phyloP scores from a whole-genome alignment of 139 green algal species.

The Zygnema circumcarinatum region DNA sequence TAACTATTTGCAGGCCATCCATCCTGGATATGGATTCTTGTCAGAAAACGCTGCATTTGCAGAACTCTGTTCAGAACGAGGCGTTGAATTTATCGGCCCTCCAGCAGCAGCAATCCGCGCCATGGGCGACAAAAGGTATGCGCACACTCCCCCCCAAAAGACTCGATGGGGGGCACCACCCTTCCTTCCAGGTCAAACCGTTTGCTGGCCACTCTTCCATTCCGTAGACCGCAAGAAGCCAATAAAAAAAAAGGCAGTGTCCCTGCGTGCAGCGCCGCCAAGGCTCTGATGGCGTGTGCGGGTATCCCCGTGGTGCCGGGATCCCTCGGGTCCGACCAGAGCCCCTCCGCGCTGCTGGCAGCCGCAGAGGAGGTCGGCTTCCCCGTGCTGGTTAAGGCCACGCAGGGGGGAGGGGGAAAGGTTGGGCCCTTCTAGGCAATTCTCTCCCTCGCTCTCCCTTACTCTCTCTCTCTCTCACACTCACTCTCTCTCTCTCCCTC shows the following conservation, averaged over 20 bases:
- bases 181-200: no score
- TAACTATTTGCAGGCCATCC: conserved; percentile 62
- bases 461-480: neutral
- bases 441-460: conserved; percentile 5
- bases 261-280: conserved; percentile 29
- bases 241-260: no score
- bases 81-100: conserved; percentile 64
- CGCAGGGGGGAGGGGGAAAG: conserved; percentile 83
- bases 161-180: no score
- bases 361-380: conserved; percentile 74
- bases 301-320: conserved; percentile 89
- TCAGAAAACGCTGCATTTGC: conserved; percentile 84
- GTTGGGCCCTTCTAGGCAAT: neutral
- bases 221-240: neutral
- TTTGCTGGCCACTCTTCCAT: neutral
- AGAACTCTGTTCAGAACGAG: conserved; percentile 75
- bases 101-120: conserved; percentile 55
- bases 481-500: neutral
- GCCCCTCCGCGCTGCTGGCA: neutral
- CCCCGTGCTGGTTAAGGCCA: conserved; percentile 95
- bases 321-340: conserved; percentile 59
- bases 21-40: conserved; percentile 86
- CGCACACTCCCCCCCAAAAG: neutral
- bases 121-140: conserved; percentile 74
- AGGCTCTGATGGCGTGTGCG: conserved; percentile 68